phyloP scores from a whole-genome alignment of 1,139 yeast genomes.

The Entelexis sorbosivorans region DNA sequence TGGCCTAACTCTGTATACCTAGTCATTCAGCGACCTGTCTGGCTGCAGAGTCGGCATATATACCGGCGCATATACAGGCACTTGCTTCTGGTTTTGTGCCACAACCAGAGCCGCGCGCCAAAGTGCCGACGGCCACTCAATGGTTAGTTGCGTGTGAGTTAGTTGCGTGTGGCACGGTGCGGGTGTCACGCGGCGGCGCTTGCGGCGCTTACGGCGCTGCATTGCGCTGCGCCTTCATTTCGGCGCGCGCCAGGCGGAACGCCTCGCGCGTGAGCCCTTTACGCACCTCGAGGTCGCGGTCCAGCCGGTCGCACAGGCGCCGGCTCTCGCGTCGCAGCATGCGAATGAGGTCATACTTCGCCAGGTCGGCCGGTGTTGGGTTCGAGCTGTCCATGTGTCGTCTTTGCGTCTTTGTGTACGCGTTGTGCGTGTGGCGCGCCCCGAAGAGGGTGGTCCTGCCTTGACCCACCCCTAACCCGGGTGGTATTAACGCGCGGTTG shows the following conservation, averaged over 20 bases:
- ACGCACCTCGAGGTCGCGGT: constrained; percentile 11
- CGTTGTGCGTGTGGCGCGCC: background rate
- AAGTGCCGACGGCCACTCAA: too few species aligned
- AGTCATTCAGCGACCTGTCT: too few species aligned
- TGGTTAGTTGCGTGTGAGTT: too few species aligned
- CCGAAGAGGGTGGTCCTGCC: background rate
- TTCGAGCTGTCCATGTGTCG: background rate
- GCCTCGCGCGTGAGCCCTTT: constrained; percentile 10
- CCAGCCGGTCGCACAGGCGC: constrained; percentile 5
- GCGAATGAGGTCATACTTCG: constrained; percentile 5
- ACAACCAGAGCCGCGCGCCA: too few species aligned
- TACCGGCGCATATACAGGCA: too few species aligned
- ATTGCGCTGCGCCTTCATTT: background rate
- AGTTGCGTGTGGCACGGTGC: too few species aligned
- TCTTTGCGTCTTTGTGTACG: background rate
- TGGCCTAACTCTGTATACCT: too few species aligned
- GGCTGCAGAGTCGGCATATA: too few species aligned
- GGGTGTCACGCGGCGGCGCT: too few species aligned
- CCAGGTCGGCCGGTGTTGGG: background rate
- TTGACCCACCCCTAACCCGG: background rate
- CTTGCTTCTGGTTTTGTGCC: too few species aligned
- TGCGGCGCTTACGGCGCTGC: background rate
- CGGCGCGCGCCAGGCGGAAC: constrained; percentile 8
- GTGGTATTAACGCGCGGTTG: background rate
- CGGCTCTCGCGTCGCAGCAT: constrained; percentile 1